phyloP scores from a whole-genome alignment of 495 filamentous ascomycete genomes.

The Hapsidospora chrysogenum region DNA sequence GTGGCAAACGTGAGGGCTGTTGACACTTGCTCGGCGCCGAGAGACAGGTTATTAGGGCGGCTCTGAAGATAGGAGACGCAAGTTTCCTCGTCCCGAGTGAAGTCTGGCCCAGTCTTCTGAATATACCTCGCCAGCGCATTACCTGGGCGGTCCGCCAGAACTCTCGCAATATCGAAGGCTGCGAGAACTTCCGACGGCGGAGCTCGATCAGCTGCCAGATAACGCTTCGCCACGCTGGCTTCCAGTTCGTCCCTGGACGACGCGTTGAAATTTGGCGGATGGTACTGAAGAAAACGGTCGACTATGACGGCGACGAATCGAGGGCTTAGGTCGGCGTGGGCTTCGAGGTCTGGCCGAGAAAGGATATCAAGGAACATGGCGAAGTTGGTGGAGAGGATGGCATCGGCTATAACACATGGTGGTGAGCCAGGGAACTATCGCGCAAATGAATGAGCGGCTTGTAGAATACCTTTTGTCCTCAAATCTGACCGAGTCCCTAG shows the following conservation, averaged over 20 bases:
- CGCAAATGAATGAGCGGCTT: background rate
- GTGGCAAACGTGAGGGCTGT: constrained; percentile 58
- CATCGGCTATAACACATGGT: constrained; percentile 43
- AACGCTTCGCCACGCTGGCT: constrained; percentile 51
- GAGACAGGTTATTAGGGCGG: constrained; percentile 45
- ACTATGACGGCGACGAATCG: constrained; percentile 58
- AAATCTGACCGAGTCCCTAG: constrained; percentile 60
- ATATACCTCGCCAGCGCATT: constrained; percentile 61
- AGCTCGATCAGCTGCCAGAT: constrained; percentile 38
- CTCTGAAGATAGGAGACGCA: constrained; percentile 40
- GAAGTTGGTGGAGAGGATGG: constrained; percentile 59
- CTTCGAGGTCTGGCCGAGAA: constrained; percentile 34
- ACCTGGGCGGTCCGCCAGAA: constrained; percentile 40
- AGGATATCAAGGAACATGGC: constrained; percentile 58
- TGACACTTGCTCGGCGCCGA: constrained; percentile 70
- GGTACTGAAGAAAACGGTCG: constrained; percentile 66
- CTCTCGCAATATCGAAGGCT: constrained; percentile 53
- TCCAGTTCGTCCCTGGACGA: constrained; percentile 50
- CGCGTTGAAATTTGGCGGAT: constrained; percentile 66
- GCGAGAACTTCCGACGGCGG: constrained; percentile 58
- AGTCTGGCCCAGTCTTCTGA: constrained; percentile 51
- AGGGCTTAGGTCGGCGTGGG: constrained; percentile 42
- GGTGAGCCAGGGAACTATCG: too few relatives aligned
- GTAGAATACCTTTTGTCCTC: constrained; percentile 61
- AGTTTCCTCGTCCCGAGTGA: constrained; percentile 31